A percentile compares a stretch with the other conserved stretches of the same genome.
phyloP scores from a whole-genome alignment of 2,329 filamentous ascomycete species.

The Fusarium sp. region DNA sequence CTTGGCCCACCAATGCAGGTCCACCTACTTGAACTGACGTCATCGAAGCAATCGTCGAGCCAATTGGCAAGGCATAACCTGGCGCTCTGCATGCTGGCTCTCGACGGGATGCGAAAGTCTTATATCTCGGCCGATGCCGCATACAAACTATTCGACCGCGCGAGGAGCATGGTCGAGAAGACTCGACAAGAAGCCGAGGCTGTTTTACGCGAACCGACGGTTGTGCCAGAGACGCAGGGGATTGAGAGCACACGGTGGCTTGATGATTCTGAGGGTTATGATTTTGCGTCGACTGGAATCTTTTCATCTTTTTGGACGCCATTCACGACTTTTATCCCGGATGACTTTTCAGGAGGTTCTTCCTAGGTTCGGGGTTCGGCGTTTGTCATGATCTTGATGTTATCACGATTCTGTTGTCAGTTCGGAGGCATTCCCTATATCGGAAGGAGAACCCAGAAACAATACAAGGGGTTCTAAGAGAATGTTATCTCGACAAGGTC shows the following conservation, averaged over 20 bases:
- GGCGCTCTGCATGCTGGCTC: conserved; percentile 12
- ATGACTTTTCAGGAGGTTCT: background rate
- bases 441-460: too few species aligned
- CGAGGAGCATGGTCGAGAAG: conserved; percentile 12
- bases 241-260: conserved; percentile 3
- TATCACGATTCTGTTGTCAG: too few species aligned
- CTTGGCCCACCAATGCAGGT: conserved; percentile 18
- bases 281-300: background rate
- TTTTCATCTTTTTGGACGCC: conserved; percentile 1
- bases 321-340: background rate
- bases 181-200: background rate
- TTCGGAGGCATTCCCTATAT: too few species aligned
- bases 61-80: conserved; percentile 16
- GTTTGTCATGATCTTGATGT: background rate
- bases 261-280: background rate
- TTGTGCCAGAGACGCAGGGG: background rate
- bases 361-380: background rate
- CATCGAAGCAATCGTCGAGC: background rate
- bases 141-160: conserved; percentile 12
- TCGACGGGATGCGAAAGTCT: conserved; percentile 16
- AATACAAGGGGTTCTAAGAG: too few species aligned
- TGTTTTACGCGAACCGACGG: background rate
- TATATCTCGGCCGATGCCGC: conserved; percentile 18
- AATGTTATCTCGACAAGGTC: background rate
- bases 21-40: conserved; percentile 7